phyloP scores from a whole-genome alignment of 805 yeast species.

The Cyberlindnera galapagoensis region DNA sequence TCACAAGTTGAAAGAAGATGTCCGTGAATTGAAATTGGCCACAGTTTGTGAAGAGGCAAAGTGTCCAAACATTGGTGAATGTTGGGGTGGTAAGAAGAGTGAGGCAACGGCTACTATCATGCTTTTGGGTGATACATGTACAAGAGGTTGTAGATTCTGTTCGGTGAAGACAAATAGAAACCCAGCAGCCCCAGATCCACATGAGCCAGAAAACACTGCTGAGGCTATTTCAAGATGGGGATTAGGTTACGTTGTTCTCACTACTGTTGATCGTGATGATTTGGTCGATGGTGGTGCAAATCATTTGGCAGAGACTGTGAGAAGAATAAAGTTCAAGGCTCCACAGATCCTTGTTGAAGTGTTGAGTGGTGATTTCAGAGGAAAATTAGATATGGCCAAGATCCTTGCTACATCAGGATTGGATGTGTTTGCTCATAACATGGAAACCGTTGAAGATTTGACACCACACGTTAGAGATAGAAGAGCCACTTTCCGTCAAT shows the following conservation, averaged over 20 bases:
- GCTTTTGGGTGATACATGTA: constrained; percentile 98
- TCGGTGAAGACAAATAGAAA: constrained; percentile 88
- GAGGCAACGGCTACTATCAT: constrained; percentile 97
- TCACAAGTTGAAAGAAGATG: constrained; percentile 75
- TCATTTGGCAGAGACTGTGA: constrained; percentile 85
- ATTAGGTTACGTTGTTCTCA: constrained; percentile 91
- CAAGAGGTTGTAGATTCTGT: constrained; percentile 98
- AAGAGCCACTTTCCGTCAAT: constrained; percentile 91
- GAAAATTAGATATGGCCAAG: constrained; percentile 75
- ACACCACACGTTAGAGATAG: constrained; percentile 96
- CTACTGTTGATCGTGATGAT: constrained; percentile 97
- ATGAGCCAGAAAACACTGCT: constrained; percentile 96
- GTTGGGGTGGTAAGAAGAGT: constrained; percentile 95
- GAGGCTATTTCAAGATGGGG: constrained; percentile 98
- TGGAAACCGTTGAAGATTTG: constrained; percentile 92
- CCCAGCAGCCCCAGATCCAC: constrained; percentile 88
- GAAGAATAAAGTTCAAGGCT: constrained; percentile 75
- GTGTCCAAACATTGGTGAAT: constrained; percentile 99
- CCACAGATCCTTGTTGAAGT: constrained; percentile 92
- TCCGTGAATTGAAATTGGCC: constrained; percentile 79
- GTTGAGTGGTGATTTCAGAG: constrained; percentile 91
- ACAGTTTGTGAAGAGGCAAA: constrained; percentile 99
- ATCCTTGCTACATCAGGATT: constrained; percentile 79
- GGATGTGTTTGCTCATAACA: constrained; percentile 94
- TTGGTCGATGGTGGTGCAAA: constrained; percentile 87